These are phyloP conservation scores for Aspergillaceae sp. DNA, from an alignment of 2,329 filamentous ascomycete genomes.

Conservation along the genomic window DNA sequence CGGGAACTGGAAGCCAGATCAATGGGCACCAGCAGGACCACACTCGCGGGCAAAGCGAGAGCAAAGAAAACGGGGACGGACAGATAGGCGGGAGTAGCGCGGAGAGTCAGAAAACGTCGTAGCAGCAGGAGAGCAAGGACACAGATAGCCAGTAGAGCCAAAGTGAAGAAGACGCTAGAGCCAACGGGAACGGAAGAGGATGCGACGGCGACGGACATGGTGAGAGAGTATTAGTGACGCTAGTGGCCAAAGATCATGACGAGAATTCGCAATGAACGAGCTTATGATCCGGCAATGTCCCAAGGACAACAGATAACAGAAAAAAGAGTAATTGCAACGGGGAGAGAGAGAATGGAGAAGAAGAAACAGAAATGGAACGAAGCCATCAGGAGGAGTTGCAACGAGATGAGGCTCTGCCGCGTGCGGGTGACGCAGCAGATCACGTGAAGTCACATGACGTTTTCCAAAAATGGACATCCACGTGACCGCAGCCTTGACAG, in stretches of 20 bases:
- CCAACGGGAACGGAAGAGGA: constrained; percentile 50
- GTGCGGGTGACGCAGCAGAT: constrained; percentile 6
- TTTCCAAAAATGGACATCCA: constrained; percentile 3
- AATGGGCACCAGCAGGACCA: constrained; percentile 86
- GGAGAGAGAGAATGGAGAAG: neutral
- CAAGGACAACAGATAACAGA: neutral
- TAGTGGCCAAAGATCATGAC: constrained; percentile 1
- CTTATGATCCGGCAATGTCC: too few relatives aligned
- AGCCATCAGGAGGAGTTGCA: neutral
- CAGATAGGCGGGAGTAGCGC: constrained; percentile 82
- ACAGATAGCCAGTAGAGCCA: constrained; percentile 66
- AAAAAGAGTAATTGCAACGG: constrained; percentile 1
- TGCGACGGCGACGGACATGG: constrained; percentile 17
- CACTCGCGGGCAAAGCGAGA: constrained; percentile 84
- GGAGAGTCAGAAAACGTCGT: constrained; percentile 81
- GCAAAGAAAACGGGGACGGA: constrained; percentile 90
- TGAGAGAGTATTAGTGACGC: neutral
- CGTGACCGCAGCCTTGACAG: neutral
- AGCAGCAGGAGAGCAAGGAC: constrained; percentile 72
- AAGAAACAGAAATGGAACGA: neutral
- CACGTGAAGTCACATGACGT: constrained; percentile 5
- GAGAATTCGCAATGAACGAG: neutral
- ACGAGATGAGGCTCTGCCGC: neutral
- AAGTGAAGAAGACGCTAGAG: constrained; percentile 67
- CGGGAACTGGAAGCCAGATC: constrained; percentile 82